Evolutionary conservation across 2,329 filamentous ascomycete genomes (phyloP), one percentile per base, ranked within the genome.

Genomic region (Ophiobolus disseminans): DNA sequence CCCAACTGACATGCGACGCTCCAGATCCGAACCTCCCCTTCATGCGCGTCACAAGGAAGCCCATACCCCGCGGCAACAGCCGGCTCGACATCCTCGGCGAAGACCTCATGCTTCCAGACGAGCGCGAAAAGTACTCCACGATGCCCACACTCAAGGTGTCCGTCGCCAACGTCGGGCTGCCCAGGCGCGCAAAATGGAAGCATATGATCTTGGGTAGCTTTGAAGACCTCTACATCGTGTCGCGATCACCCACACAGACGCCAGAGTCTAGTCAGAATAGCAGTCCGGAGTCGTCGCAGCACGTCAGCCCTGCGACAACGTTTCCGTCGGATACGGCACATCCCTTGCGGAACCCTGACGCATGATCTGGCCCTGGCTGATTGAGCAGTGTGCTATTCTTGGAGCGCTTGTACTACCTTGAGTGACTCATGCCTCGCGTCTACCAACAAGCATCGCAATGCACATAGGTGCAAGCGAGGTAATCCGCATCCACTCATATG

Each of bases 171-270:
- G 69, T 80, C 48, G 75, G 76, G 38, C 67, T 80, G 17, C 76
- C 77, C 5, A 71, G 68, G 9, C 59, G 62, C 22, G 74, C 76
- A 8, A 78, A 77, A 56, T 77, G 75, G 72, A 76, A 75, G 50
- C 71, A 76, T 30, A 65, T 78, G 53, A 59, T 80, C 13, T 66
- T 78, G 47, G 75, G 76, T 46, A 74, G 70, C 47, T 80, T 73
- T 53, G 71, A 76, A 19, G 73, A 79, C 26, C 69, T 80, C n/a
- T 80, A 76, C 62, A 79, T 80, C 50, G 74, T 80, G 14, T 76
- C 72, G 39, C 70, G 75, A 14, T 74, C 76, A 32, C 63, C 65
- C 39, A 65, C 65, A 13, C 60, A 61, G 21, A 64, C 65, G 23
- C 69, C 70, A 4, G 56, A 62, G 20, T 72, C 59, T 30, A 75